Base-by-base conservation (phyloP, 2,329 filamentous ascomycete genomes). In the Curvularia spicifera region DNA sequence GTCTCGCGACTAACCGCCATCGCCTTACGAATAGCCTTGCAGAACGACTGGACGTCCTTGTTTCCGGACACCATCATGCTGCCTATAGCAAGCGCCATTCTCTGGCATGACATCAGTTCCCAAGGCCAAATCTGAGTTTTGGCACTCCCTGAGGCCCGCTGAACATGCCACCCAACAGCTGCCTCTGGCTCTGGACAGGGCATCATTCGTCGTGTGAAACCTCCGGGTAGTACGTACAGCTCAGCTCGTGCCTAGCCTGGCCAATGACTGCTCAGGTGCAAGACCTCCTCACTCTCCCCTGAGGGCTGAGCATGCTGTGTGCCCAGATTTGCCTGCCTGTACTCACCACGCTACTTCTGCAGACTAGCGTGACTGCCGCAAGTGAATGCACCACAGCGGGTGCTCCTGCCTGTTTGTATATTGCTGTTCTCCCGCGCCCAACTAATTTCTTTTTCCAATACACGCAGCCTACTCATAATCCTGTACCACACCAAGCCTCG, bases 201-300 rank as follows among this genome's bases (percentile, higher is more conserved):
- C 9, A 28, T 39, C 22, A 18, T 12, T 49, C 47, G 47, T 22
- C 33, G 10, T 26, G 47, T 49, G 33, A 49, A 35, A 35, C 22
- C 29, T 33, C 53, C 47, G 52, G 42, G 63, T 59, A 13, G 51
- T 47, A 18, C 46, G 51, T 47, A 18, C 46, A 54, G 31, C 55
- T 63, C 56, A 64, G 57, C 63, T 64, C 58, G 61, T 65, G 29
- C 40, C 51, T 26, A 58, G 53, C 45, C 50, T 54, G 42, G 20
- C 58, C 58, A 59, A 60, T 58, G 20, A 9, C 39, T 28, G 29
- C 50, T 54, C 60, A 60, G 49, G 56, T 54, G 42, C 56, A 63
- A 52, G 31, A 20, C 28, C 31, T 37, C 29, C 22, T 44, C 9
- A 49, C 26, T 48, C 18, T 40, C 46, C 47, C 29, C 24, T 44